Evolutionary conservation across 2,329 filamentous ascomycete genomes (phyloP), one percentile per base, ranked within the genome.

Genomic region (Pseudocercospora crystallina): DNA sequence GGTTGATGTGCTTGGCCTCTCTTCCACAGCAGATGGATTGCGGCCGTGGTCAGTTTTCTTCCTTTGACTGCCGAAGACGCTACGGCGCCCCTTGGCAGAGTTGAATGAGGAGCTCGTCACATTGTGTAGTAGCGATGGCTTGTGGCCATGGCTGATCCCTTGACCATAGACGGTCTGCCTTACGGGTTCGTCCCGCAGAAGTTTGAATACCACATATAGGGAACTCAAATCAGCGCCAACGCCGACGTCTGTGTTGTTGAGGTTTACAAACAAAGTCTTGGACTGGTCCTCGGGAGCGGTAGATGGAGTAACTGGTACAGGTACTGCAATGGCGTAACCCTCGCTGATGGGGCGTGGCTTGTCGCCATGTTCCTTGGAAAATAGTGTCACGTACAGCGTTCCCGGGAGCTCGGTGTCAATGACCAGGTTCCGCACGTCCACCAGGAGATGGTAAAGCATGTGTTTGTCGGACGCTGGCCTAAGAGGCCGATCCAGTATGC

Each of bases 221-320:
- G 82, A 82, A 41, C 87, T 86, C 8, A 82, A 79, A 2, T 85
- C 73, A n/a, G 78, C 73, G 9, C 76, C 78, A 60, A 84, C 79
- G n/a, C 81, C 81, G 49, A 86, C 76, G 62, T 96, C 91, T 42
- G 84, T 80, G 1, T 88, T 81, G 34, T 85, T 89, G 13, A 99
- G 75, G 63, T 97, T 90, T 2, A 89, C 85, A 61, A 97, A 96
- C 2, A 99, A 77, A 0, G 90, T 95, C 65, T 87, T 89, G 66
- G 91, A 82, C 64, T 86, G 85, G 15, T 82, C 80, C 56, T 82
- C 81, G 45, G 84, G 80, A 8, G 80, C 73, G 42, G 89, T 73
- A 53, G 80, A 82, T 55, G 91, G 82, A 14, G 82, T 81, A 49
- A 90, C 88, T 29, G 86, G 85, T 0, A 88, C 76, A 0, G 88